A percentile compares a stretch with the other conserved stretches of the same genome.
phyloP scores from a whole-genome alignment of 768 basidiomycete species.

The Leccinellum albellum region DNA sequence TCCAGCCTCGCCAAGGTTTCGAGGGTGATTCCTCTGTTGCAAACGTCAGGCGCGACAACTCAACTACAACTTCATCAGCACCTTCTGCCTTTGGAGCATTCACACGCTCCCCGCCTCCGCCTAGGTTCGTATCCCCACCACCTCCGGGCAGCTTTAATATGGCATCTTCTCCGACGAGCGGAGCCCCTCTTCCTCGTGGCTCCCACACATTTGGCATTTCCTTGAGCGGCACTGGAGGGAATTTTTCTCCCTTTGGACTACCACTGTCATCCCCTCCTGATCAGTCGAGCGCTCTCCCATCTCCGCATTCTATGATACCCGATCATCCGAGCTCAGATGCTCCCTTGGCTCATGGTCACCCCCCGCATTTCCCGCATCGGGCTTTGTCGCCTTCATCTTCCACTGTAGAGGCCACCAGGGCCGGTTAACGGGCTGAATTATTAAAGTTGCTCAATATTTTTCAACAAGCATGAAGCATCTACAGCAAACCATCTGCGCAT shows the following conservation, averaged over 20 bases:
- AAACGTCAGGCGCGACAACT: constrained; percentile 25
- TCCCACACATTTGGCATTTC: constrained; percentile 32
- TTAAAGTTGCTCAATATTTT: constrained; percentile 37
- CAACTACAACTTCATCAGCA: constrained; percentile 22
- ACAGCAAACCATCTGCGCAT: constrained; percentile 38
- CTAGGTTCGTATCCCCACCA: constrained; percentile 33
- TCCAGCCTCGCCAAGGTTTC: constrained; percentile 30
- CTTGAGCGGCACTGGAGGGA: constrained; percentile 24
- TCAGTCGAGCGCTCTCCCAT: constrained; percentile 24
- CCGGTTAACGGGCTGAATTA: constrained; percentile 38
- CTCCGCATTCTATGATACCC: constrained; percentile 36
- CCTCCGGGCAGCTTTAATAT: constrained; percentile 29
- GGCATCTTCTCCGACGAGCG: constrained; percentile 26
- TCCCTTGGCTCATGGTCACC: constrained; percentile 31
- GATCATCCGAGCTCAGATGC: constrained; percentile 32
- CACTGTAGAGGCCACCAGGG: constrained; percentile 38
- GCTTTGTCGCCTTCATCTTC: constrained; percentile 37
- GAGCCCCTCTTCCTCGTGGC: constrained; percentile 26
- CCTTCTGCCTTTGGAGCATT: constrained; percentile 27
- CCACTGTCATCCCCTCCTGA: constrained; percentile 31
- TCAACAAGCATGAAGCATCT: constrained; percentile 38
- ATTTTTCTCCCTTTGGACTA: constrained; percentile 32
- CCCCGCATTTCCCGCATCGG: constrained; percentile 38
- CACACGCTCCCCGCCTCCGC: constrained; percentile 33
- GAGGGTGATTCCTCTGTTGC: constrained; percentile 21